Base-by-base conservation (phyloP, 2,329 filamentous ascomycete species). In the Cordyceps pruinosa region DNA sequence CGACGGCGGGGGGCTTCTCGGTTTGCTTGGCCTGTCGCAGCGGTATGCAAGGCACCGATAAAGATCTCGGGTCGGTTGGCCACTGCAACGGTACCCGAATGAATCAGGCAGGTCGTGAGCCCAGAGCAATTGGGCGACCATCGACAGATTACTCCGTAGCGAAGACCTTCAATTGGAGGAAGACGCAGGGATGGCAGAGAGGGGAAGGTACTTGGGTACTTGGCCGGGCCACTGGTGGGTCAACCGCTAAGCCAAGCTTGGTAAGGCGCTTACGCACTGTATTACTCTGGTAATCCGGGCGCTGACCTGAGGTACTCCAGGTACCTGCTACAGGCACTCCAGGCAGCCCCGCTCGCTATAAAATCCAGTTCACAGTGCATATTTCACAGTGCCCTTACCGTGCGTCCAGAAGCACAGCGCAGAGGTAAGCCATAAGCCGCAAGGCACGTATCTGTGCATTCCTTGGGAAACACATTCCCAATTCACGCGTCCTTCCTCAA, bases 41-140 rank as follows among this genome's bases (percentile, higher is more conserved):
- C 12, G 30, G n/a, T 13, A 56, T 56, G 54, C 54, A 56, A 56
- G 53, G 53, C 44, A 56, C 54, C 54, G 54, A 49, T 49, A 47
- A 26, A 26, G 34, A 37, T 49, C 37, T 39, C 34, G n/a, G 15
- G 35, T 37, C n/a, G 34, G 25, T 47, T 21, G 8, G 44, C 9
- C 34, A 13, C 41, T 55, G 42, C 42, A 47, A 39, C 52, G n/a
- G 45, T 44, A 25, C 41, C 41, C 28, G 21, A 34, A 28, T 45
- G 32, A 46, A 46, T 37, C 32, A 12, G 42, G 42, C 28, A 53
- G 28, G 50, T 35, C 41, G 28, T 28, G 15, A n/a, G n/a, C n/a
- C n/a, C n/a, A n/a, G n/a, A n/a, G n/a, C n/a, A n/a, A n/a, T n/a
- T n/a, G n/a, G n/a, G n/a, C n/a, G n/a, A n/a, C n/a, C n/a, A n/a